Evolutionary conservation across 306 rosid species (phyloP).

Genomic region (Acacia crassicarpa): DNA sequence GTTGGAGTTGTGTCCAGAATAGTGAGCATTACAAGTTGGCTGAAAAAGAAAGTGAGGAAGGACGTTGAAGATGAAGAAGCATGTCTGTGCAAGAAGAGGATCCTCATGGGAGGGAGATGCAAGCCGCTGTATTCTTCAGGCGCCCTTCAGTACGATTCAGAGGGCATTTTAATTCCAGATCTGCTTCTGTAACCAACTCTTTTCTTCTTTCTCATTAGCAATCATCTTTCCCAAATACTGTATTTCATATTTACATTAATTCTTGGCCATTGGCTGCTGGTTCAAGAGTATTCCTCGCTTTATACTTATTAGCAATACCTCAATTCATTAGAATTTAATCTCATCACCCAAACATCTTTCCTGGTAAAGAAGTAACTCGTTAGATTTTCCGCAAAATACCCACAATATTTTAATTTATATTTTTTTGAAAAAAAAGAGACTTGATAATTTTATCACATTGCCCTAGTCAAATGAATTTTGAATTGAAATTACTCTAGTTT

Average conservation of each 20-base stretch:
- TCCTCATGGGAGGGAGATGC: conserved; percentile 73
- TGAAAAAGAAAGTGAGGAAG: conserved; percentile 22
- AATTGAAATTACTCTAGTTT: neutral
- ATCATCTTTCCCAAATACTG: neutral
- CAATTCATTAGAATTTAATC: neutral
- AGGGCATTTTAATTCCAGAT: conserved; percentile 42
- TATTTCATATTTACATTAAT: neutral
- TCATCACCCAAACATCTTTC: neutral
- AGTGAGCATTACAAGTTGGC: conserved; percentile 9
- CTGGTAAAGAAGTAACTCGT: neutral
- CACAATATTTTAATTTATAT: too few species aligned
- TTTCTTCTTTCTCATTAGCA: neutral
- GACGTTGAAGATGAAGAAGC: conserved; percentile 23
- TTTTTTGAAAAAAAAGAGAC: too few species aligned
- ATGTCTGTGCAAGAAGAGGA: conserved; percentile 77
- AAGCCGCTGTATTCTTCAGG: conserved; percentile 52
- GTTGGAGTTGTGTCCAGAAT: conserved; percentile 28
- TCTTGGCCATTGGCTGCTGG: neutral
- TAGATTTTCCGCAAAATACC: neutral
- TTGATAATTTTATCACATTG: neutral
- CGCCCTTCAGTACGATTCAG: conserved; percentile 38
- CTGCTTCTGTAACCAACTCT: conserved; percentile 18
- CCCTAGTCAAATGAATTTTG: neutral
- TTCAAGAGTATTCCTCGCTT: neutral
- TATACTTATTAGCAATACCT: neutral